Evolutionary conservation across 2,329 filamentous ascomycete species (phyloP), one percentile per base, ranked within the genome.

Genomic region (Stagonosporopsis vannaccii): DNA sequence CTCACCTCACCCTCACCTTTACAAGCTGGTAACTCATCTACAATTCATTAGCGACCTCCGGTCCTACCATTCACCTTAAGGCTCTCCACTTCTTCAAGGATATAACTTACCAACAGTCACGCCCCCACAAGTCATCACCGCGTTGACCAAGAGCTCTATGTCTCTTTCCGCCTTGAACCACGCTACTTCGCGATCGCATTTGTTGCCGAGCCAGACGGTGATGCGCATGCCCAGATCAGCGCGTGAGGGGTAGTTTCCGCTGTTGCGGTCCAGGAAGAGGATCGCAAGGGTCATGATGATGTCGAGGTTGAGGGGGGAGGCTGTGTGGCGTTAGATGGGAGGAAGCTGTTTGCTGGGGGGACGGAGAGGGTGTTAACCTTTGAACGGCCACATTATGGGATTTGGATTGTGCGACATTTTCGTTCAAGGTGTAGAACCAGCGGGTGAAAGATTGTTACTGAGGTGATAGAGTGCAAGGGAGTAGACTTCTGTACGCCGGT

Each of bases 141-240:
- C n/a, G 7, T 40, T 35, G 0, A 46, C n/a, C 25, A 52, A 5
- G 8, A 22, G 8, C 7, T 46, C 41, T 26, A 46, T 26, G 15
- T 52, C 41, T 6, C 11, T 40, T 15, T 33, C 20, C 19, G 26
- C n/a, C 3, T 46, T 23, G 4, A 52, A n/a, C 49, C 49, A 52
- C 6, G 2, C 13, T 3, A 46, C 23, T 3, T 52, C 41, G 1
- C 22, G 19, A 6, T 7, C 7, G 9, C 40, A 41, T 19, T 52
- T 26, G 9, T 32, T 45, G 25, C 40, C 25, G 7, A 52, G 35
- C 11, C 23, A 52, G 7, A 6, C 12, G 2, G 25, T 15, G 26
- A 52, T 3, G 25, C 19, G 15, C 35, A 15, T 15, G n/a, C 42
- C 41, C 33, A 52, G 11, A 15, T 5, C 49, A 13, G 6, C 3